phyloP scores from a whole-genome alignment of 768 basidiomycete species.

The Phaffia australis region DNA sequence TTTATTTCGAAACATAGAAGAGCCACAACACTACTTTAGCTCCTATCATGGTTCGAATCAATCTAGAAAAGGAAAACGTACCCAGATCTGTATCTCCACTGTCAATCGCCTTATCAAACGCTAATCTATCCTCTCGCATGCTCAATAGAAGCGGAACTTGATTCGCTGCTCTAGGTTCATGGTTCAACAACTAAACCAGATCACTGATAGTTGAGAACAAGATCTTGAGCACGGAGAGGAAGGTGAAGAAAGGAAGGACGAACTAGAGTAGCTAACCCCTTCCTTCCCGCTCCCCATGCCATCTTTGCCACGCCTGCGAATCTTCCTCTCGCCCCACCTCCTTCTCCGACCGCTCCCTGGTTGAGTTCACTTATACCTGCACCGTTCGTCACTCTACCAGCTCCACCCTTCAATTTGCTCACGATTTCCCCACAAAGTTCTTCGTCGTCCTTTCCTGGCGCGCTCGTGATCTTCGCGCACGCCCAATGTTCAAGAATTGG shows the following conservation, averaged over 20 bases:
- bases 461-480: slow-evolving; percentile 65
- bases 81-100: slow-evolving; percentile 93
- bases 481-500: slow-evolving; percentile 93
- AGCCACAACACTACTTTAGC: not conserved
- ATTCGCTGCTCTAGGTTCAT: slow-evolving; percentile 76
- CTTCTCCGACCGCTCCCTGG: not conserved
- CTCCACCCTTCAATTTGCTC: slow-evolving; percentile 60
- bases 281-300: slow-evolving; percentile 81
- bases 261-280: slow-evolving; percentile 73
- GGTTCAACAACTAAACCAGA: slow-evolving; percentile 61
- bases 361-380: too few relatives aligned
- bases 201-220: not conserved
- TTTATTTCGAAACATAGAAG: slow-evolving; percentile 34
- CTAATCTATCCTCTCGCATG: slow-evolving; percentile 89
- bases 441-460: slow-evolving; percentile 49
- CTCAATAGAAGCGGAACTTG: slow-evolving; percentile 83
- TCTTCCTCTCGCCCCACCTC: slow-evolving; percentile 49
- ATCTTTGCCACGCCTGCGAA: slow-evolving; percentile 90
- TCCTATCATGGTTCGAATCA: too few relatives aligned
- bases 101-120: slow-evolving; percentile 77
- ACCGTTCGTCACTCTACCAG: too few relatives aligned
- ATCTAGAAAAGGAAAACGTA: slow-evolving; percentile 39
- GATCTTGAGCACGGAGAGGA: slow-evolving; percentile 9
- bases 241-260: slow-evolving; percentile 5
- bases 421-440: slow-evolving; percentile 73